These are phyloP conservation scores for Arachnomyces sp. DNA, from an alignment of 2,329 filamentous ascomycete species.

Conservation along the genomic window DNA sequence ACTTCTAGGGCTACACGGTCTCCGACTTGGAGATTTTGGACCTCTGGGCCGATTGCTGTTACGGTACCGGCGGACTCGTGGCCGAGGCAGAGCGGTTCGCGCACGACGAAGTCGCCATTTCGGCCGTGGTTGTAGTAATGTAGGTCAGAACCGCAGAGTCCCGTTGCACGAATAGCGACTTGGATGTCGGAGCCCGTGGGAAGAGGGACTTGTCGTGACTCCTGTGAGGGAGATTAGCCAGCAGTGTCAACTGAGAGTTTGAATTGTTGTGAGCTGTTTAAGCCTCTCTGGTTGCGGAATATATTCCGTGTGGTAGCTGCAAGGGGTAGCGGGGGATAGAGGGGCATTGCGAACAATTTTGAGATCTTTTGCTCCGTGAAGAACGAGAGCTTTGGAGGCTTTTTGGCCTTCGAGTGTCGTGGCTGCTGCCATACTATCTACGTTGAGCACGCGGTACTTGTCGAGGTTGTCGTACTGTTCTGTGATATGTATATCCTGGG, in stretches of 20 bases:
- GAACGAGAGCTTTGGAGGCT: conserved; percentile 39
- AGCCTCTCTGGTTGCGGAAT: not conserved
- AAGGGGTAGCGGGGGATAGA: not conserved
- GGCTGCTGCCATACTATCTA: conserved; percentile 11
- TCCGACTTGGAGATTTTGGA: conserved; percentile 54
- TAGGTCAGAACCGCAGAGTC: conserved; percentile 62
- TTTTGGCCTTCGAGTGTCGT: conserved; percentile 4
- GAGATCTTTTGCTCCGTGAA: conserved; percentile 54
- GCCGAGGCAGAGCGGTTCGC: conserved; percentile 71
- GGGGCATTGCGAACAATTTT: conserved; percentile 40
- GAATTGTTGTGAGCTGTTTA: not conserved
- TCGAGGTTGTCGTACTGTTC: not conserved
- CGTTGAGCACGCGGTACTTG: conserved; percentile 15
- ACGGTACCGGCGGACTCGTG: conserved; percentile 73
- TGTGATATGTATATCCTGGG: too few species aligned
- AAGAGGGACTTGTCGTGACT: conserved; percentile 41
- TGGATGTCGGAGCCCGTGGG: conserved; percentile 51
- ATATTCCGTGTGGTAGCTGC: not conserved
- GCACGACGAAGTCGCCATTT: conserved; percentile 78
- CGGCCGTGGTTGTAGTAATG: conserved; percentile 84
- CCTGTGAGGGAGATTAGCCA: conserved; percentile 34
- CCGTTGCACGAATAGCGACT: conserved; percentile 56
- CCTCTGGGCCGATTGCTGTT: conserved; percentile 57
- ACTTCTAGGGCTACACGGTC: conserved; percentile 92
- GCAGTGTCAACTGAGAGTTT: not conserved